A percentile compares a stretch with the other conserved stretches of the same genome.
Evolutionary conservation across 441 rosid species (phyloP).

Genomic region (Kokia cookei): DNA sequence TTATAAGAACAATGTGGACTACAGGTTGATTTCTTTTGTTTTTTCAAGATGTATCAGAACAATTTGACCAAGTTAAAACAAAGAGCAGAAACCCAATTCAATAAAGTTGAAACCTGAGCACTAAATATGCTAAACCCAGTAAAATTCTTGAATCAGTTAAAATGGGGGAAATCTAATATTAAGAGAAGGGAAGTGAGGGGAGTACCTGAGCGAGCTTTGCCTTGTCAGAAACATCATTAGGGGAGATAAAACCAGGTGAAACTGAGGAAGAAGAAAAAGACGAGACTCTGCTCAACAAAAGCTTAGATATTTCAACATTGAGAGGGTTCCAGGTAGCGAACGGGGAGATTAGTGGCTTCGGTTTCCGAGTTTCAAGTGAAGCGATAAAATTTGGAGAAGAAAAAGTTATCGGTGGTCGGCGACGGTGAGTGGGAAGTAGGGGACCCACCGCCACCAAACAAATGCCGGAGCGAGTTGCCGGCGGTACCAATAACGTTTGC

Average conservation of each 20-base stretch:
- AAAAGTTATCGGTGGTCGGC: constrained; percentile 8
- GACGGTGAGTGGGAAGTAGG: constrained; percentile 9
- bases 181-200: not conserved
- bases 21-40: not conserved
- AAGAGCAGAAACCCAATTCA: not conserved
- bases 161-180: not conserved
- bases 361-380: constrained; percentile 14
- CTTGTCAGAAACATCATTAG: constrained; percentile 50
- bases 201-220: constrained; percentile 83
- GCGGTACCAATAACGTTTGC: constrained; percentile 59
- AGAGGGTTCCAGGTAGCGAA: constrained; percentile 18
- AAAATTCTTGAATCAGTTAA: not conserved
- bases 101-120: not conserved
- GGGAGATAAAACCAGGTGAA: constrained; percentile 37
- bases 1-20: not conserved
- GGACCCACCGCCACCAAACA: constrained; percentile 22
- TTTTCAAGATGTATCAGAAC: not conserved
- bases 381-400: constrained; percentile 16
- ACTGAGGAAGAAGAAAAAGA: constrained; percentile 37
- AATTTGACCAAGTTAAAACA: not conserved
- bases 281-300: constrained; percentile 15
- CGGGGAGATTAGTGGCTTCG: constrained; percentile 15
- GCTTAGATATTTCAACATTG: constrained; percentile 26
- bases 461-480: constrained; percentile 45
- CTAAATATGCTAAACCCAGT: not conserved